phyloP scores from a whole-genome alignment of 2,329 filamentous ascomycete genomes.

The Trichophyton verrucosum region DNA sequence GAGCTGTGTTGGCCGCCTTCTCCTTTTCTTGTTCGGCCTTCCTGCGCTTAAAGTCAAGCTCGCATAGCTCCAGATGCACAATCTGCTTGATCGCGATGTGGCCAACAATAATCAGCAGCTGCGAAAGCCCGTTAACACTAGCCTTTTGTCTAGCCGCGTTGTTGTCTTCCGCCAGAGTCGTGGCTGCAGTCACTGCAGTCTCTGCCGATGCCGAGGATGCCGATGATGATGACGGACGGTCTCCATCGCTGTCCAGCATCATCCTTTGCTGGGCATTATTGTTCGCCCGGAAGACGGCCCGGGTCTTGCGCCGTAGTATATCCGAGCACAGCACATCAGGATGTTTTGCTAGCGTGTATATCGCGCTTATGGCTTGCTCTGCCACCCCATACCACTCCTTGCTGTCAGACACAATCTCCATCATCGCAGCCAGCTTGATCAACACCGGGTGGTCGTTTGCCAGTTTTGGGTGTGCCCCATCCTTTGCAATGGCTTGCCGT shows the following conservation, averaged over 20 bases:
- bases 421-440: slow-evolving; percentile 65
- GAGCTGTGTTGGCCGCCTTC: slow-evolving; percentile 19
- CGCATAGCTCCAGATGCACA: slow-evolving; percentile 92
- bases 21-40: slow-evolving; percentile 49
- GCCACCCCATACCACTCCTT: slow-evolving; percentile 93
- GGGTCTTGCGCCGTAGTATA: slow-evolving; percentile 76
- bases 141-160: slow-evolving; percentile 48
- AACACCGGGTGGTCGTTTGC: slow-evolving; percentile 87
- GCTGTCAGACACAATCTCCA: slow-evolving; percentile 73
- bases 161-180: slow-evolving; percentile 19
- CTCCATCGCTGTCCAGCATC: slow-evolving; percentile 19
- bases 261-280: slow-evolving; percentile 18
- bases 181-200: not conserved
- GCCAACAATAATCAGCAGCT: slow-evolving; percentile 86
- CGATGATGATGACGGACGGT: slow-evolving; percentile 12
- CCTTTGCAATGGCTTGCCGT: slow-evolving; percentile 63
- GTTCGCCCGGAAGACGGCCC: slow-evolving; percentile 55
- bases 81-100: slow-evolving; percentile 98
- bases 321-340: slow-evolving; percentile 89
- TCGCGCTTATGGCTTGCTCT: slow-evolving; percentile 90
- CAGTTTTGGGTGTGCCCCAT: slow-evolving; percentile 54
- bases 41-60: slow-evolving; percentile 91
- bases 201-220: not conserved
- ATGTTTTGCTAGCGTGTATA: slow-evolving; percentile 87
- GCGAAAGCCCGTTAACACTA: slow-evolving; percentile 61